Base-by-base conservation (phyloP, 306 rosid genomes). In the Lithocarpus polystachyus region DNA sequence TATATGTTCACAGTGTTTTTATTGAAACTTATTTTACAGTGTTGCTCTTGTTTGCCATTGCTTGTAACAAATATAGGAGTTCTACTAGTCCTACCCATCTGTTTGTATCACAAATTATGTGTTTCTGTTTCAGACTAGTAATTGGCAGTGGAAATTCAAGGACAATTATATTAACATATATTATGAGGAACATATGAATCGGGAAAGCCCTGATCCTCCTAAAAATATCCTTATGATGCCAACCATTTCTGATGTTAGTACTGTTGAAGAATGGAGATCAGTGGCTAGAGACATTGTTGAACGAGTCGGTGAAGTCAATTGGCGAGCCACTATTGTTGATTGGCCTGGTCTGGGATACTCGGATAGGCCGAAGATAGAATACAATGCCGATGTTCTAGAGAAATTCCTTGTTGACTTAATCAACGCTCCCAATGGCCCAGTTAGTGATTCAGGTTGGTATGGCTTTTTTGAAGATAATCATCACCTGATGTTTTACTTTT, bases 301-400 rank as follows among this genome's bases (percentile, higher is more conserved):
- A 73, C 96, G 88, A 72, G 86, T 62, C 62, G 92, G 91, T 56
- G 53, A 84, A 51, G 81, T 84, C 83, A 89, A 86, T 82, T 94
- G 92, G 89, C 84, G 93, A 24, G 91, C 97, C 28, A 92, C 97
- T 43, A 91, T 94, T 69, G 93, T 94, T 77, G 99, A 92, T 85
- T 94, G 98, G 98, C 98, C 98, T 51, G 98, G 98, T 80, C 79
- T 94, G 52, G 98, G 98, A 45, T 92, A 87, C 86, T 94, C 97
- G 23, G 97, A 92, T 85, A 81, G 97, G 59, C 98, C 93, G 14
- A 94, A 92, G 88, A 84, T 94, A 77, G 97, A 94, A 82, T 94
- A 94, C 74, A 88, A 83, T 78, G 93, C 97, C 5, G 94, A 91
- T 80, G 91, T 92, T 29, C 84, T 94, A 80, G 97, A 94, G 83